Percentiles rank a stretch among this genome's conserved stretches.
Evolutionary conservation across 176 grass and related monocot genomes (phyloP).

Genomic region (Lolium multiflorum): DNA sequence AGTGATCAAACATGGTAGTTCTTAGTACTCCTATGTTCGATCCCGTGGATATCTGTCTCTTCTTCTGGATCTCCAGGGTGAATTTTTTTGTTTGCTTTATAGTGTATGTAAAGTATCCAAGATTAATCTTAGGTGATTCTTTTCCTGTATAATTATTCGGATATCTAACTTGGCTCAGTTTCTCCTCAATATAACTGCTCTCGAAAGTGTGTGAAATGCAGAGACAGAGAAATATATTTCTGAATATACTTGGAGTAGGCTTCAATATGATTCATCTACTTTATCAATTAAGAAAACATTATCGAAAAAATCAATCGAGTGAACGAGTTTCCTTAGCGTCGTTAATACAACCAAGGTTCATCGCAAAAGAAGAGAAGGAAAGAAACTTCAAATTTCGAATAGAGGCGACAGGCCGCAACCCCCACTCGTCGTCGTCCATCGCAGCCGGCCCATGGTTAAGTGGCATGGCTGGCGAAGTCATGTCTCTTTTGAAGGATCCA

Average conservation of each 20-base stretch:
- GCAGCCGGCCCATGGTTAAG: too few species aligned
- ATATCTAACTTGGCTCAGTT: not conserved
- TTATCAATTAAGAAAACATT: too few species aligned
- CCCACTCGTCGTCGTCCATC: too few species aligned
- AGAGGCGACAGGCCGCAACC: not conserved
- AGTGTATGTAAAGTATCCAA: not conserved
- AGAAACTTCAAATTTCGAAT: not conserved
- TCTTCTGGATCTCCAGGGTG: not conserved
- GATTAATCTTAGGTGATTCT: not conserved
- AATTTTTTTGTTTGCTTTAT: not conserved
- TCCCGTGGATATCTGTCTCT: not conserved
- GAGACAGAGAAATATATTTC: not conserved
- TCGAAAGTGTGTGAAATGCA: not conserved
- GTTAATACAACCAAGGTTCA: not conserved
- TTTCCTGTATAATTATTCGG: not conserved
- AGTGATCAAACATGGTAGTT: constrained; percentile 32
- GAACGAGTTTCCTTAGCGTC: not conserved
- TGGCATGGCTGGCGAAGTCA: not conserved
- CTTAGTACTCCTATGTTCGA: not conserved
- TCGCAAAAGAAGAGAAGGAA: not conserved
- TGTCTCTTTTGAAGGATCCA: constrained; percentile 7
- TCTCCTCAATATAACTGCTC: not conserved
- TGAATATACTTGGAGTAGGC: not conserved
- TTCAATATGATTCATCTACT: not conserved
- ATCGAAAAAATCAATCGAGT: not conserved